phyloP scores from a whole-genome alignment of 2,329 filamentous ascomycete species.

The Colletotrichum chrysophilum region DNA sequence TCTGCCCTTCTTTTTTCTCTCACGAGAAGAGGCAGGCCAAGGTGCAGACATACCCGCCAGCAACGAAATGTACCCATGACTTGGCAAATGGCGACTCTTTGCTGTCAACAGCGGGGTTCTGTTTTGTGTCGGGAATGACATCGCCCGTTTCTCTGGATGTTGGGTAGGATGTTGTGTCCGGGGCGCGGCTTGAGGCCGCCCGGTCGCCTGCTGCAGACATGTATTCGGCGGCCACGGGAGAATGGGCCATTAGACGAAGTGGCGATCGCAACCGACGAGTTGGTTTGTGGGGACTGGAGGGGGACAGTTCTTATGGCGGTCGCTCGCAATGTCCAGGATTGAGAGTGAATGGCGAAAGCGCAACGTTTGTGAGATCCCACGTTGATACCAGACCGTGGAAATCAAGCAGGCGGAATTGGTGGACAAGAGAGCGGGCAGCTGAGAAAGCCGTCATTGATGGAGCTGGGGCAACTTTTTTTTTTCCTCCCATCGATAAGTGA shows the following conservation, averaged over 20 bases:
- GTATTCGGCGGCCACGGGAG: conserved; percentile 29
- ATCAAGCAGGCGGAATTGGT: background rate
- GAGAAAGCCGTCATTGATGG: conserved; percentile 3
- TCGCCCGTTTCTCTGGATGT: conserved; percentile 66
- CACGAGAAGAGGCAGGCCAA: conserved; percentile 8
- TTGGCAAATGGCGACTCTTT: conserved; percentile 65
- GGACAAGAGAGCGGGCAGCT: background rate
- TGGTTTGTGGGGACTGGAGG: background rate
- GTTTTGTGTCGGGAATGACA: conserved; percentile 48
- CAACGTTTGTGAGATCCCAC: background rate
- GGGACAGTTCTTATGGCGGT: background rate
- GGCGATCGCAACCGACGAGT: background rate
- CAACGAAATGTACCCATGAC: conserved; percentile 91
- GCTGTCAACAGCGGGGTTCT: conserved; percentile 27
- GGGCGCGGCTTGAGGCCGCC: conserved; percentile 14
- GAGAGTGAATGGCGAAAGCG: background rate
- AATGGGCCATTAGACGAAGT: conserved; percentile 34
- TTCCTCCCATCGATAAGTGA: background rate
- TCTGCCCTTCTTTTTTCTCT: background rate
- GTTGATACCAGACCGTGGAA: background rate
- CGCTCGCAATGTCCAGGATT: background rate
- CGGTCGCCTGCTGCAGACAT: conserved; percentile 35
- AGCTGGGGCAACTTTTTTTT: conserved; percentile 17
- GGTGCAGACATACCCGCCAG: conserved; percentile 73
- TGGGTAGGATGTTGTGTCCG: conserved; percentile 20